Evolutionary conservation across 1,284 basidiomycete genomes (phyloP), one percentile per base, ranked within the genome.

Genomic region (Melampsora larici-populina): DNA sequence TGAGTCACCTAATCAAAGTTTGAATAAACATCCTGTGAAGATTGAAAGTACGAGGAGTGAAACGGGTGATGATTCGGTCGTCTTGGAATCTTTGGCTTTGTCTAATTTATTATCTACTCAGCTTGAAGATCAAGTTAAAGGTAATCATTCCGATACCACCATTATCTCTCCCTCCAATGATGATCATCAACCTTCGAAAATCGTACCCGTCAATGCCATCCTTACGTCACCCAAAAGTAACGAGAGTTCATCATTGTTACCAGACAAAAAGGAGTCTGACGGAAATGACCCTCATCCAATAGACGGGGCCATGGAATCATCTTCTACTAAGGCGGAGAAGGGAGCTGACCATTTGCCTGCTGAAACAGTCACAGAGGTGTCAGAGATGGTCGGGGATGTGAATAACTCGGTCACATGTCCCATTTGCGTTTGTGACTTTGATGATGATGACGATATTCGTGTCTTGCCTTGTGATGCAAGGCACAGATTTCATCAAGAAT

Each of bases 391-490:
- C 18, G 43, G 40, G n/a, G 68, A 77, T 55, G 76, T 80, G 31
- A 80, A 81, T 33, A 78, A 90, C 17, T 88, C 88, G 55, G 91
- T 93, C 83, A 93, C 91, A 31, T 97, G 94, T 84, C 93, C 94
- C 7, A 97, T 97, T 80, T 97, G 94, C 83, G 90, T 96, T 79
- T 87, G 92, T 55, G 93, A 95, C 81, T 97, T 97, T 82, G 91
- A 94, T 83, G 90, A 92, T 79, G 94, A 93, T 6, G 94, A 97
- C 82, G 92, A 95, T 83, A 84, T 96, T 21, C 89, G 94, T 43
- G 88, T 95, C 48, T 85, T 97, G 75, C 94, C 94, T 0, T 97
- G 94, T 84, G 91, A 93, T 82, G 91, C 90, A 63, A 89, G 91
- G 80, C 94, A 97, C 83, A 87, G 89, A 73, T 97, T 95, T 86